Evolutionary conservation across 2,329 filamentous ascomycete genomes (phyloP).

Genomic region (Aspergillus sergii): DNA sequence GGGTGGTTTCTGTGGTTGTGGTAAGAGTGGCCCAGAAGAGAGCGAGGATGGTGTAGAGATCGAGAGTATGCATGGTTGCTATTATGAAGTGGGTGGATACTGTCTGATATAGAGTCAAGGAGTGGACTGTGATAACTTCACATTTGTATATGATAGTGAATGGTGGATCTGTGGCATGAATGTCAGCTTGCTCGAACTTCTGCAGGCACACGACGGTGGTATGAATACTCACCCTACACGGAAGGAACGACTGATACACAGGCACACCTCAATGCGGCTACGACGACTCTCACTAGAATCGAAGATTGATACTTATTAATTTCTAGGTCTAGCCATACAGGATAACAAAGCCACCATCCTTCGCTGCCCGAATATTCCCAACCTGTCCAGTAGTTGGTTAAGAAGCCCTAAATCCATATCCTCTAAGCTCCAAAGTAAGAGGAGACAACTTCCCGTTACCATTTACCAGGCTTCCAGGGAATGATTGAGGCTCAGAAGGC

Average conservation of each 20-base stretch:
- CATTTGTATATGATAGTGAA: neutral
- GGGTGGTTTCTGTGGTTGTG: neutral
- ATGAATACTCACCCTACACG: neutral
- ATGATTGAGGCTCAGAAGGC: neutral
- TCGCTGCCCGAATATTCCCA: slow-evolving; percentile 7
- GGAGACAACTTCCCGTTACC: neutral
- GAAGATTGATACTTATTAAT: neutral
- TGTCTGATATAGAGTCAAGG: neutral
- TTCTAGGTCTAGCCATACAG: neutral
- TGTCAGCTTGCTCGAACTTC: neutral
- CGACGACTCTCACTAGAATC: neutral
- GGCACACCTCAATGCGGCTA: neutral
- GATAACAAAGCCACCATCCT: slow-evolving; percentile 6
- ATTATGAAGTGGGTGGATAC: neutral
- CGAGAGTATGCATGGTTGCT: neutral
- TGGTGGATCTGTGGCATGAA: neutral
- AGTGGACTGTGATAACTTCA: neutral
- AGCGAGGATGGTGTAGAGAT: neutral
- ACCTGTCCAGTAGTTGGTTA: slow-evolving; percentile 6
- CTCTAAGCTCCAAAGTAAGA: neutral
- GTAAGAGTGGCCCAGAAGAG: neutral
- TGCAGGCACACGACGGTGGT: neutral
- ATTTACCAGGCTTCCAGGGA: neutral
- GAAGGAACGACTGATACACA: neutral
- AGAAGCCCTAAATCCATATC: neutral